Conservation (phyloP, 2,329 filamentous ascomycete species). For the Celoporthe dispersa region DNA sequence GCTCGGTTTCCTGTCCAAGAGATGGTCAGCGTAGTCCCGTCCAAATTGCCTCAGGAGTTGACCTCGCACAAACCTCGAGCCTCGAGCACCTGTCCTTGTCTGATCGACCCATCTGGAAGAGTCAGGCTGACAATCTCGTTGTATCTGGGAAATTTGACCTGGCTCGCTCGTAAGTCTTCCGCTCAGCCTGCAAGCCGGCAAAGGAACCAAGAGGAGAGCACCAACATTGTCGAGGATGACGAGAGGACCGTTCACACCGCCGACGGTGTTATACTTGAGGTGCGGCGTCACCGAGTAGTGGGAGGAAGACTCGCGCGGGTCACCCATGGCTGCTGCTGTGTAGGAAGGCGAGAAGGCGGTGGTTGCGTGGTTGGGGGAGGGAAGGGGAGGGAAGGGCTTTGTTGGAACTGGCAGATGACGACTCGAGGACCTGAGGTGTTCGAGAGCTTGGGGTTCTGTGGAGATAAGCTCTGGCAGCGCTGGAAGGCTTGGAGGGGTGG, state of each 20-base stretch:
- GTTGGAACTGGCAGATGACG: conserved; percentile 22
- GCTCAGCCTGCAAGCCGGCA: conserved; percentile 26
- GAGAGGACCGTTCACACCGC: conserved; percentile 95
- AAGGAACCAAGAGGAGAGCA: conserved; percentile 32
- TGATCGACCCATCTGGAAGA: conserved; percentile 90
- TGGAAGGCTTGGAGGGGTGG: conserved; percentile 12
- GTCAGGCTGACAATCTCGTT: conserved; percentile 98
- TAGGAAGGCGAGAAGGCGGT: conserved; percentile 4
- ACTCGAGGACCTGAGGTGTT: conserved; percentile 23
- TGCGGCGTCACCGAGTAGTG: conserved; percentile 64
- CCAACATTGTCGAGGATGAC: conserved; percentile 95
- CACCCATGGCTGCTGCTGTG: conserved; percentile 49
- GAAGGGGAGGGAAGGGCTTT: background rate
- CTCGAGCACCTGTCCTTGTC: conserved; percentile 95
- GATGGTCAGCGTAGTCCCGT: conserved; percentile 14
- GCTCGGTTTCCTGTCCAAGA: conserved; percentile 76
- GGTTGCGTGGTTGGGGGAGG: conserved; percentile 10
- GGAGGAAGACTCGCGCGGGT: conserved; percentile 60
- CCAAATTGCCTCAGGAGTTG: conserved; percentile 25
- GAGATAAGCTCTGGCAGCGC: conserved; percentile 26
- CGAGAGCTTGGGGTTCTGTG: conserved; percentile 28
- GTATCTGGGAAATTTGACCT: conserved; percentile 97
- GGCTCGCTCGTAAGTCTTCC: conserved; percentile 35
- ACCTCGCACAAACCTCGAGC: conserved; percentile 74
- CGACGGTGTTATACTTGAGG: conserved; percentile 96